phyloP scores from a whole-genome alignment of 1,284 basidiomycete species.

The Neolentinus lepideus region DNA sequence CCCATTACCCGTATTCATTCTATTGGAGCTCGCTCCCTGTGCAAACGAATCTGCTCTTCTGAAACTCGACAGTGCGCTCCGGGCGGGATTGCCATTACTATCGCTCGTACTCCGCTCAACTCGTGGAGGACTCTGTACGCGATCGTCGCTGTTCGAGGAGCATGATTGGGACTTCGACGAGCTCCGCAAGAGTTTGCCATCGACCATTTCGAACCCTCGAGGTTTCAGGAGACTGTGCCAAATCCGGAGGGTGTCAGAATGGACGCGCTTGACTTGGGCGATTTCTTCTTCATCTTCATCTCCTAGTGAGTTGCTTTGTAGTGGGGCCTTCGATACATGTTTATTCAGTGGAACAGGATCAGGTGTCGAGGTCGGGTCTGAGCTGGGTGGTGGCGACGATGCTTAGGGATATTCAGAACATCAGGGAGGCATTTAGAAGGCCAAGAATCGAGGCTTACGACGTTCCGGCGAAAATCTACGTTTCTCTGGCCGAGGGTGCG shows the following conservation, averaged over 20 bases:
- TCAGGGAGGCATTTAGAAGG: background rate
- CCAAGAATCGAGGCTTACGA: background rate
- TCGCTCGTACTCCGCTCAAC: slow-evolving; percentile 8
- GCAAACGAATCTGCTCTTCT: slow-evolving; percentile 52
- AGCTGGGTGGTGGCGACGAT: slow-evolving; percentile 8
- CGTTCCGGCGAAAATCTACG: background rate
- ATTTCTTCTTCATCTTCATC: slow-evolving; percentile 45
- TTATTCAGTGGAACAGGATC: background rate
- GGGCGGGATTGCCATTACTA: slow-evolving; percentile 9
- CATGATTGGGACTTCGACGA: slow-evolving; percentile 36
- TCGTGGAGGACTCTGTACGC: slow-evolving; percentile 7
- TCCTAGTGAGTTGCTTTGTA: slow-evolving; percentile 5
- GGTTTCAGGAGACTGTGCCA: slow-evolving; percentile 60
- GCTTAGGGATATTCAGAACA: background rate
- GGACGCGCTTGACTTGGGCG: slow-evolving; percentile 44
- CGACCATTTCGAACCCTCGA: slow-evolving; percentile 53
- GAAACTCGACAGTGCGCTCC: slow-evolving; percentile 48
- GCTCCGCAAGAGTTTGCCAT: slow-evolving; percentile 47
- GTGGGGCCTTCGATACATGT: slow-evolving; percentile 8
- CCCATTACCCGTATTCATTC: slow-evolving; percentile 22
- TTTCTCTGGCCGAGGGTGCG: slow-evolving; percentile 50
- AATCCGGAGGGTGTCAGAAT: slow-evolving; percentile 51
- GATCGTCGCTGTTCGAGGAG: slow-evolving; percentile 8
- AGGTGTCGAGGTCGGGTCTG: slow-evolving; percentile 3
- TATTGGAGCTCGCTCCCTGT: slow-evolving; percentile 20